Evolutionary conservation across 768 basidiomycete genomes (phyloP).

Genomic region (Leccinum arenicola): DNA sequence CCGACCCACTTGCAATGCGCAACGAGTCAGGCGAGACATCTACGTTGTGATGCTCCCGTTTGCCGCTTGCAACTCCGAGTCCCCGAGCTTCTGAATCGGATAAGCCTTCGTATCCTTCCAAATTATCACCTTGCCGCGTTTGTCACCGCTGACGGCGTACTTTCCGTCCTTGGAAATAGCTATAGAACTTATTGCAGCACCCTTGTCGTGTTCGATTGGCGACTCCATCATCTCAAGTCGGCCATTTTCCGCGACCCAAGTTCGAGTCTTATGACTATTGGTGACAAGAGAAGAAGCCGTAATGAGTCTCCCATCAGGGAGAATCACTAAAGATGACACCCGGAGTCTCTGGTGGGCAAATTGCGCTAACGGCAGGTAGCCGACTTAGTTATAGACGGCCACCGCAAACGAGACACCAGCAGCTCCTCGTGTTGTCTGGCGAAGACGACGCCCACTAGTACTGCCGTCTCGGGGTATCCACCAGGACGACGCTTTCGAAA

Average conservation of each 20-base stretch:
- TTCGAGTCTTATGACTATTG: background rate
- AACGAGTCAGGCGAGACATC: no score
- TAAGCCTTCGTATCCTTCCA: constrained; percentile 1
- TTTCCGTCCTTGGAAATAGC: constrained; percentile 9
- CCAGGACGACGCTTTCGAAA: no score
- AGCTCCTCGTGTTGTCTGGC: no score
- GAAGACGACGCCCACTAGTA: no score
- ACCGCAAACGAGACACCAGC: no score
- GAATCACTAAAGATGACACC: constrained; percentile 1
- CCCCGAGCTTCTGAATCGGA: background rate
- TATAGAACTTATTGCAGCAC: background rate
- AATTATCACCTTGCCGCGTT: constrained; percentile 6
- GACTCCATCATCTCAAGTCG: background rate
- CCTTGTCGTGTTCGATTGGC: background rate
- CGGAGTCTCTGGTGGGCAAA: no score
- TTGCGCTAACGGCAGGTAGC: no score
- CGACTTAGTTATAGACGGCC: no score
- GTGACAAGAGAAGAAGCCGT: background rate
- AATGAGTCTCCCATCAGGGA: constrained; percentile 1
- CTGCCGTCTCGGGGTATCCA: no score
- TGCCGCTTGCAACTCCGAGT: background rate
- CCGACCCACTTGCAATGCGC: no score
- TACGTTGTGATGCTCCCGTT: constrained; percentile 7
- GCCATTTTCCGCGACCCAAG: background rate
- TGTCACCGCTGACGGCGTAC: constrained; percentile 7